These are phyloP conservation scores for Nakaseomyces kungkrabaensis DNA, from an alignment of 1,139 yeast species.

Conservation along the genomic window DNA sequence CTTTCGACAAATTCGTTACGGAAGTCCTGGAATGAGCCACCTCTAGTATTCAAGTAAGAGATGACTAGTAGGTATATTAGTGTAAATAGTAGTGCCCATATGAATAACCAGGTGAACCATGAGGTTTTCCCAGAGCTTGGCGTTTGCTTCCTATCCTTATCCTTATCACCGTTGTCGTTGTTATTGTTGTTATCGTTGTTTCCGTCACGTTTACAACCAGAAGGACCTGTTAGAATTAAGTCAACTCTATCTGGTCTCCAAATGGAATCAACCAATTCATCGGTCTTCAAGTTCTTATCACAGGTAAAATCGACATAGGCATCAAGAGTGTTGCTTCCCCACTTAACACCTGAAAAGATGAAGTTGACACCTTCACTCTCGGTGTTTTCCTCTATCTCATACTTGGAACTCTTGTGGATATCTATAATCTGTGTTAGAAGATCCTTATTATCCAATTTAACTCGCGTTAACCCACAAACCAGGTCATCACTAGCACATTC, in stretches of 20 bases:
- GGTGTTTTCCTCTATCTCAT: constrained; percentile 11
- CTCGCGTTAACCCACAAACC: constrained; percentile 53
- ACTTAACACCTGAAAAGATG: constrained; percentile 44
- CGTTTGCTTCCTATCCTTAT: constrained; percentile 25
- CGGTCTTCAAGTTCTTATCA: constrained; percentile 32
- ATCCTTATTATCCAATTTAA: constrained; percentile 35
- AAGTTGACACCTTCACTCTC: constrained; percentile 24
- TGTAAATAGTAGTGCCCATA: constrained; percentile 55
- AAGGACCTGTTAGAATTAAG: constrained; percentile 24
- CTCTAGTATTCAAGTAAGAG: constrained; percentile 54
- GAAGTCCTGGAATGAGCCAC: constrained; percentile 36
- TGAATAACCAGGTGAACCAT: constrained; percentile 67
- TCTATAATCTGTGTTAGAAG: constrained; percentile 23
- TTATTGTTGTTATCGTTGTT: constrained; percentile 13
- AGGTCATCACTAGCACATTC: constrained; percentile 63
- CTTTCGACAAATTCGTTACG: constrained; percentile 68
- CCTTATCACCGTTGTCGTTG: constrained; percentile 12
- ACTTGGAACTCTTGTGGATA: constrained; percentile 11
- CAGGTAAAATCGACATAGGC: constrained; percentile 50
- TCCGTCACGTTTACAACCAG: constrained; percentile 25
- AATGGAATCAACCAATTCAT: constrained; percentile 20
- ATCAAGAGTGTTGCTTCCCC: constrained; percentile 56
- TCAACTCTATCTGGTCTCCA: constrained; percentile 22
- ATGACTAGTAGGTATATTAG: constrained; percentile 68
- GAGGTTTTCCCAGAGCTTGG: constrained; percentile 24